Conservation (phyloP, 2,329 filamentous ascomycete species). For the Microdochium nivale region DNA sequence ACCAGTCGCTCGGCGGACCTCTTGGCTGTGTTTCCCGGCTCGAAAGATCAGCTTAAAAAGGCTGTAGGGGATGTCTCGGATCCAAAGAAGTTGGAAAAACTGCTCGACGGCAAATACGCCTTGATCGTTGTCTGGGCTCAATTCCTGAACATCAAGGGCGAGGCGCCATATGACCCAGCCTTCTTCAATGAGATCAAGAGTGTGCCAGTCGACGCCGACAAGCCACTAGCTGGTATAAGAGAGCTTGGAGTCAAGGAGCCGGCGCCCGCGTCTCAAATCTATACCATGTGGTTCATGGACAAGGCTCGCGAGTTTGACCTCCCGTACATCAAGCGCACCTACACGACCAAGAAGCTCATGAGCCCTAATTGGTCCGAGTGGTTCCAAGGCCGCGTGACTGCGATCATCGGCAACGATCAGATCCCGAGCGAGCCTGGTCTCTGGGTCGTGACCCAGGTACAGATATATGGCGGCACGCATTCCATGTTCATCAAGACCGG, state of each 20-base stretch:
- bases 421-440: conserved; percentile 22
- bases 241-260: no score
- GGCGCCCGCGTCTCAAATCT: conserved; percentile 33
- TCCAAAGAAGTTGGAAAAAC: conserved; percentile 21
- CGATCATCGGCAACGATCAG: conserved; percentile 26
- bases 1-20: conserved; percentile 29
- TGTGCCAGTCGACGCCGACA: conserved; percentile 18
- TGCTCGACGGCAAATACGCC: conserved; percentile 30
- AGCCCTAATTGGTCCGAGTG: conserved; percentile 30
- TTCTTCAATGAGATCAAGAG: conserved; percentile 32
- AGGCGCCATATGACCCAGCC: conserved; percentile 23
- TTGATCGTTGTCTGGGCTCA: conserved; percentile 38
- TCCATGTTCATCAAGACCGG: conserved; percentile 28
- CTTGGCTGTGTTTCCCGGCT: conserved; percentile 23
- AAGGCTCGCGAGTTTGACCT: conserved; percentile 36
- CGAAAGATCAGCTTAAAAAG: conserved; percentile 19
- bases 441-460: conserved; percentile 35
- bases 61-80: conserved; percentile 25
- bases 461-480: conserved; percentile 33
- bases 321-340: conserved; percentile 38
- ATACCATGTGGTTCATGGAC: conserved; percentile 35
- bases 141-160: conserved; percentile 24
- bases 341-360: conserved; percentile 30
- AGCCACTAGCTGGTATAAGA: conserved; percentile 24
- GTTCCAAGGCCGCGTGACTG: conserved; percentile 26